Evolutionary conservation across 805 yeast genomes (phyloP).

Genomic region (Saccharomycopsis fibuligera): DNA sequence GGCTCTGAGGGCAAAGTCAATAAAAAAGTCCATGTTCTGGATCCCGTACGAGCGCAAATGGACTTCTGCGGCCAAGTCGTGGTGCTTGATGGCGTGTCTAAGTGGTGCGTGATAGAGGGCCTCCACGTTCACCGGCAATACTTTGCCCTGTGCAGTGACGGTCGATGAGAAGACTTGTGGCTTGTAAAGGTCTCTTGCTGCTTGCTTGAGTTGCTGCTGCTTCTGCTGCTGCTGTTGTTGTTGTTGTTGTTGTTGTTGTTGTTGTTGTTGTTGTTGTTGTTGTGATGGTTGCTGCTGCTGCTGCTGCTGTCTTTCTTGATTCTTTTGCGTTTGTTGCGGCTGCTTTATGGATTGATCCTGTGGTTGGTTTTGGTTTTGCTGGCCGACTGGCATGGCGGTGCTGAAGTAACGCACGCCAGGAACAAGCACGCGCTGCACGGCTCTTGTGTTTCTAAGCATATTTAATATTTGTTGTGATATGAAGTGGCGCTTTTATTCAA

Average conservation of each 20-base stretch:
- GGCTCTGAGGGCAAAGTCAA: constrained; percentile 83
- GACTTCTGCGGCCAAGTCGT: constrained; percentile 73
- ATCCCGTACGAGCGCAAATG: constrained; percentile 67
- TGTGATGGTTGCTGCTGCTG: constrained; percentile 2
- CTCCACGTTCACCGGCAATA: constrained; percentile 81
- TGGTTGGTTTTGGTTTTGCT: no score
- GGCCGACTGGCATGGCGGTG: no score
- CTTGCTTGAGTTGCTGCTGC: constrained; percentile 10
- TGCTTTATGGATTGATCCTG: no score
- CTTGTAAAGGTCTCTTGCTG: no score
- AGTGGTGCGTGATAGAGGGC: constrained; percentile 78
- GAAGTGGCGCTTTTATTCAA: no score
- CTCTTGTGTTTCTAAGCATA: no score
- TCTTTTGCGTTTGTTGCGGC: background rate
- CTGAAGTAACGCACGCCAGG: no score
- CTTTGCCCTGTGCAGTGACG: constrained; percentile 34
- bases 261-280: constrained; percentile 18
- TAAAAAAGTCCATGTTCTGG: constrained; percentile 63
- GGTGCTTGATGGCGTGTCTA: constrained; percentile 57
- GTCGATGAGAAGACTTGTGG: constrained; percentile 33
- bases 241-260: constrained; percentile 6
- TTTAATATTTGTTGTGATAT: no score
- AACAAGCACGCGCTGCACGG: no score
- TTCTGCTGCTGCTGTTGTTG: background rate
- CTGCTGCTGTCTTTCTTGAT: background rate